Percentiles rank a stretch among this genome's conserved stretches.
Conservation (phyloP, 331 rosid species). For the Malus hybrid region DNA sequence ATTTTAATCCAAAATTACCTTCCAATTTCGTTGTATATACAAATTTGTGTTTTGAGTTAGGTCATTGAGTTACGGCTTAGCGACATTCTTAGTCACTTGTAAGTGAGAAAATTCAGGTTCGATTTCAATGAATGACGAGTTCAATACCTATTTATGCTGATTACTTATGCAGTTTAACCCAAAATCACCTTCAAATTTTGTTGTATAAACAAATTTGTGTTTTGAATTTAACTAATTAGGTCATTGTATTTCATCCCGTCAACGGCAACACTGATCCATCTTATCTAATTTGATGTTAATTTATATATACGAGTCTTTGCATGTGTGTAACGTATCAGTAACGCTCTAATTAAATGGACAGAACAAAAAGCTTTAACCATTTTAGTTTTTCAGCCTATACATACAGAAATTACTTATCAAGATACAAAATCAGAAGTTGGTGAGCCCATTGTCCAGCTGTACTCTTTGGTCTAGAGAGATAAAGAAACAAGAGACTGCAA, state of each 20-base stretch:
- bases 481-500: neutral
- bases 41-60: too few relatives aligned
- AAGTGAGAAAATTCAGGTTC: too few relatives aligned
- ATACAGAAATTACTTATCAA: neutral
- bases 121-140: too few relatives aligned
- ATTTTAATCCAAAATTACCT: too few relatives aligned
- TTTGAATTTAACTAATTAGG: too few relatives aligned
- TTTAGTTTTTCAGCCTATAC: neutral
- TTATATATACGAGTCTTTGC: too few relatives aligned
- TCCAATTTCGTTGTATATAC: too few relatives aligned
- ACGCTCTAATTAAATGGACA: too few relatives aligned
- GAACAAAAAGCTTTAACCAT: neutral
- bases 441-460: conserved; percentile 44
- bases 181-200: neutral
- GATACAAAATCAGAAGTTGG: conserved; percentile 40
- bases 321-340: neutral
- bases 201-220: too few relatives aligned
- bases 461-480: conserved; percentile 10
- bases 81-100: neutral
- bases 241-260: neutral
- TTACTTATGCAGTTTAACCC: neutral
- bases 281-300: too few relatives aligned
- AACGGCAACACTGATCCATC: neutral
- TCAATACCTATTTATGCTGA: neutral
- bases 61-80: neutral